Evolutionary conservation across 2,329 filamentous ascomycete species (phyloP).

Genomic region (Capronia epimyces): DNA sequence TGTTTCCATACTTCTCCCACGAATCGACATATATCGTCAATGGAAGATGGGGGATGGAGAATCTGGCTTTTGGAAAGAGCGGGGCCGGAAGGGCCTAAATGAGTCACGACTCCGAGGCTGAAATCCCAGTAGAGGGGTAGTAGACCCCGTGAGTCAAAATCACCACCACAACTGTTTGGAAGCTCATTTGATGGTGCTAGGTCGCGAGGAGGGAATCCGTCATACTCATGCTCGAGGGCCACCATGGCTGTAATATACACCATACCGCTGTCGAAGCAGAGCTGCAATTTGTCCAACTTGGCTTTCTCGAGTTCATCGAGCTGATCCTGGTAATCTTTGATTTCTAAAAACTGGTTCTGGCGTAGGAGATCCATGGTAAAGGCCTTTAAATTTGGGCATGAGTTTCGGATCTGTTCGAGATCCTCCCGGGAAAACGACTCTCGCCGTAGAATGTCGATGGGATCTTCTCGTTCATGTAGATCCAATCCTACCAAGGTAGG

Average conservation of each 20-base stretch:
- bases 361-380: slow-evolving; percentile 22
- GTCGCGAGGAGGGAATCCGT: too few species aligned
- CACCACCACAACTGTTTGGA: slow-evolving; percentile 4
- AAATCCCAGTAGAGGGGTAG: neutral
- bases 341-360: slow-evolving; percentile 1
- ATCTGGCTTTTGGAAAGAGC: neutral
- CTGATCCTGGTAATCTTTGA: slow-evolving; percentile 12
- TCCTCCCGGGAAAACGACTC: slow-evolving; percentile 11
- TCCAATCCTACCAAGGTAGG: slow-evolving; percentile 14
- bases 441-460: too few species aligned
- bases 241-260: too few species aligned
- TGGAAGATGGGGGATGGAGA: slow-evolving; percentile 11
- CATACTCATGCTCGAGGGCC: too few species aligned
- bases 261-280: slow-evolving; percentile 23
- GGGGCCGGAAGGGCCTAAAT: neutral
- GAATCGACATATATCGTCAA: slow-evolving; percentile 10
- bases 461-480: slow-evolving; percentile 22
- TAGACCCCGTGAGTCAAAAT: neutral
- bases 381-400: slow-evolving; percentile 16
- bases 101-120: neutral
- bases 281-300: slow-evolving; percentile 19
- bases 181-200: neutral
- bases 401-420: slow-evolving; percentile 10
- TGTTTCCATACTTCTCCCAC: slow-evolving; percentile 15
- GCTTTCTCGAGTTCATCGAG: slow-evolving; percentile 15